Evolutionary conservation across 352 stramenopile species (phyloP).

Genomic region (Globisporangium irregulare): DNA sequence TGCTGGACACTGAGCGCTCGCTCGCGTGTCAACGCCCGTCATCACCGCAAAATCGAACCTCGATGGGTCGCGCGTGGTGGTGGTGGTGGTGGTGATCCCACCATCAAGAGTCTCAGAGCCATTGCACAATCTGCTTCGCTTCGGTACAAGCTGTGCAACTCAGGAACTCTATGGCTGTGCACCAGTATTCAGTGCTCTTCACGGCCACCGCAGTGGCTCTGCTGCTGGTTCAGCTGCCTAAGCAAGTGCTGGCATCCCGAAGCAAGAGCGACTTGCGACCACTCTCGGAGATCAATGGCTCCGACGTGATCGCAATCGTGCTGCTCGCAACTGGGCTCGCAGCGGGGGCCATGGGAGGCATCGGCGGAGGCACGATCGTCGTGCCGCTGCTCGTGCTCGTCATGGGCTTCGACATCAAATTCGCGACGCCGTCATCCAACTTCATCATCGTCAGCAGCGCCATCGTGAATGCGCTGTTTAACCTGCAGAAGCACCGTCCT

Average conservation of each 20-base stretch:
- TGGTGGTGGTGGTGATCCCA: not conserved
- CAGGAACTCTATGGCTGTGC: not conserved
- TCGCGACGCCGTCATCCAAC: conserved; percentile 52
- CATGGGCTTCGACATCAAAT: conserved; percentile 70
- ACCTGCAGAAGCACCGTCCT: conserved; percentile 54
- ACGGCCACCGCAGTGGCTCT: not conserved
- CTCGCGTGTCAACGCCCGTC: not conserved
- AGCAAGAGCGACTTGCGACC: conserved; percentile 16
- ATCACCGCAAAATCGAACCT: not conserved
- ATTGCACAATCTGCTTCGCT: not conserved
- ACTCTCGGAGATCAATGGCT: conserved; percentile 42
- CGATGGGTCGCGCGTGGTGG: not conserved
- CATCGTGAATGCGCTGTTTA: conserved; percentile 57
- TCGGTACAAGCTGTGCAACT: not conserved
- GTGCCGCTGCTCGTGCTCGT: conserved; percentile 57
- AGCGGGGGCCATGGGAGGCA: conserved; percentile 36
- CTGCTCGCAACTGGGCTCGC: conserved; percentile 47
- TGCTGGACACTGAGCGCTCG: not conserved
- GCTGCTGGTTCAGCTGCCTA: not conserved
- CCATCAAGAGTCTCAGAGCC: not conserved
- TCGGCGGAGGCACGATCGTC: conserved; percentile 49
- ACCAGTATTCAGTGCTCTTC: not conserved
- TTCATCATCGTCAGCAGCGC: conserved; percentile 60
- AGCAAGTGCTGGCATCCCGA: not conserved
- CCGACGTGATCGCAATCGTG: conserved; percentile 38